Evolutionary conservation across 257 asterid genomes (phyloP).

Genomic region (Salvia rosmarinus): DNA sequence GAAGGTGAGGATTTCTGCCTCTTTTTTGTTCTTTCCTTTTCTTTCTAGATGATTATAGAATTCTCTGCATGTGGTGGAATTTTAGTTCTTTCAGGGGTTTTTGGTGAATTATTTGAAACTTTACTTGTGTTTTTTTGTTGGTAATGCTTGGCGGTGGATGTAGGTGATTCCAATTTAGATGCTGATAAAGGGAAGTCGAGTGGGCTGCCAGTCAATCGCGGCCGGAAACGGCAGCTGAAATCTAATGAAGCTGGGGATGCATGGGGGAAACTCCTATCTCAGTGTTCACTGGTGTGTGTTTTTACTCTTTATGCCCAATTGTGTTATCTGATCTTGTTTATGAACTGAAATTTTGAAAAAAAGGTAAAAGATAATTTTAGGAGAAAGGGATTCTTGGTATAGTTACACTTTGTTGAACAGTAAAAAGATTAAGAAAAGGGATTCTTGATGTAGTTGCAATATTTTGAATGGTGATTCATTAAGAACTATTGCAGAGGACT

Average conservation of each 20-base stretch:
- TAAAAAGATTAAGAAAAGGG: background rate
- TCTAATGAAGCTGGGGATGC: conserved; percentile 55
- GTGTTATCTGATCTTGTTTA: conserved; percentile 17
- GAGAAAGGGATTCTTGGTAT: background rate
- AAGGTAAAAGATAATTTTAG: background rate
- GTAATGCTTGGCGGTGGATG: conserved; percentile 22
- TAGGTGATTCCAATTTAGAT: conserved; percentile 49
- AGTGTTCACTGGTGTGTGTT: conserved; percentile 62
- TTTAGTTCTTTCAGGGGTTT: conserved; percentile 22
- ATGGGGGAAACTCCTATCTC: conserved; percentile 90
- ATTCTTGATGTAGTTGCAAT: background rate
- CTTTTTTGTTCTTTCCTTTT: background rate
- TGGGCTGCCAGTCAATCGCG: conserved; percentile 42
- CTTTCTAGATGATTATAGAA: conserved; percentile 23
- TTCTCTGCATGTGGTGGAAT: conserved; percentile 32
- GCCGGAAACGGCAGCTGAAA: conserved; percentile 60
- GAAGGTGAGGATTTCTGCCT: conserved; percentile 49
- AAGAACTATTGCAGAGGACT: background rate
- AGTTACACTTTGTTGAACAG: background rate
- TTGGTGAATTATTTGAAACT: background rate
- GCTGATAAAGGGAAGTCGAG: conserved; percentile 49
- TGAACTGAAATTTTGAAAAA: background rate
- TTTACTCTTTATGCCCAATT: conserved; percentile 7
- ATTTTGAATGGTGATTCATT: too few species aligned
- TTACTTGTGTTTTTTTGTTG: background rate